Evolutionary conservation across 176 grass and related monocot species (phyloP), one percentile per base, ranked within the genome.

Genomic region (Bothriochloa decipiens): DNA sequence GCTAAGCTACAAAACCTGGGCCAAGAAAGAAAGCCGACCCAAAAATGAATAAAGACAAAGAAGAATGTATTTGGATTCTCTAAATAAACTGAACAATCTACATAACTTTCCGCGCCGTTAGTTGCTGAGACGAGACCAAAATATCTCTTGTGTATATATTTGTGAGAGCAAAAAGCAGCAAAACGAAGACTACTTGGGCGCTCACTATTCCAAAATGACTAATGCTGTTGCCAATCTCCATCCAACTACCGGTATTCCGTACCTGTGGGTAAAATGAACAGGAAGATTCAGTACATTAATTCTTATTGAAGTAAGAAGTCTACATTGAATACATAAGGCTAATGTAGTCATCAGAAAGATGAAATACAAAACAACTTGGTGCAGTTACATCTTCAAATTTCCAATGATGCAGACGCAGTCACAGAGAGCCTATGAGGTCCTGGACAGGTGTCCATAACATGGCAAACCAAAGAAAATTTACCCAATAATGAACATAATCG

Each of bases 141-240:
- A 97, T 95, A 87, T 97, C 95, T 88, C 72, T 93, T 53, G 92
- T 95, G 82, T 93, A 97, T 84, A 93, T 81, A 87, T 95, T 97
- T 68, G 95, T 95, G 4, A 97, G 84, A 14, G 95, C 95, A 65
- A 97, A 97, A 71, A 97, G 95, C 52, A 97, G 84, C 92, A 97
- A 83, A 70, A 97, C 79, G 64, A 97, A 97, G 35, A 97, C 92
- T 60, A 97, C 95, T 90, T 95, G 95, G 18, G 95, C 95, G 46
- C 92, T 97, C 85, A 97, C 86, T 28, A 95, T 95, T 62, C 91
- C 92, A 6, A 95, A 97, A 93, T 97, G 95, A 67, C 92, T 97
- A 76, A 97, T 97, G 89, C 87, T 95, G 76, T 95, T 97, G 39
- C 95, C 95, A 60, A 95, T 97, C 86, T 97, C 95, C 95, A 97